Base-by-base conservation (phyloP, 768 basidiomycete species). In the Lactarius quietus region DNA sequence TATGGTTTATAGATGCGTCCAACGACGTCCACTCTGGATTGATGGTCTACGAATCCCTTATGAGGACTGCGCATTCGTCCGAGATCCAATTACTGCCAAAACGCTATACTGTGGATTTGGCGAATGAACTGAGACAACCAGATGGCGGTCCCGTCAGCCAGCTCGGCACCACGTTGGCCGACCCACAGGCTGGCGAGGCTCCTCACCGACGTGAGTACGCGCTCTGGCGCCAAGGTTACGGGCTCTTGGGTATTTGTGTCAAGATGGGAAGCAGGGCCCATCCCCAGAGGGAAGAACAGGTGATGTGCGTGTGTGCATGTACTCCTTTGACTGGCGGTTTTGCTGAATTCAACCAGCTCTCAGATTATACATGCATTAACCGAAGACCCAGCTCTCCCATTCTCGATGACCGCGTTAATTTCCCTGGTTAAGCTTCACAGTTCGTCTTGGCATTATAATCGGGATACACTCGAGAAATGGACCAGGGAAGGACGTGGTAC, bases 1-100 rank as follows among this genome's bases (percentile, higher is more conserved):
- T 43, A 12, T n/a, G 39, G 17, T 43, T 41, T 28, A 4, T 51
- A 83, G 82, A 84, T 65, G 83, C 83, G 2, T 82, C 83, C 0
- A 84, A 84, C 65, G 83, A 84, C 63, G 81, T 78, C 51, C 77
- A 84, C 64, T 80, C 77, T 51, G 80, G 78, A 5, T 71, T 84
- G 17, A 75, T 77, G 70, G 78, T 83, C 23, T 80, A 81, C 69
- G 74, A 76, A 23, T 72, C 66, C 43, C 59, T 84, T n/a, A 55
- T 74, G 28, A 69, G 62, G 3, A 75, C 78, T 5, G 79, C 79
- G 54, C 64, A 20, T 59, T 70, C 20, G 43, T 69, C 14, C 66
- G 68, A 26, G 68, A 65, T 33, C 57, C 57, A 31, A 48, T 79
- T 45, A 63, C 69, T 15, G 17, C 52, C 64, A 14, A 59, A 62